These are phyloP conservation scores for Penstemon davidsonii DNA, from an alignment of 257 asterid genomes.

Conservation along the genomic window DNA sequence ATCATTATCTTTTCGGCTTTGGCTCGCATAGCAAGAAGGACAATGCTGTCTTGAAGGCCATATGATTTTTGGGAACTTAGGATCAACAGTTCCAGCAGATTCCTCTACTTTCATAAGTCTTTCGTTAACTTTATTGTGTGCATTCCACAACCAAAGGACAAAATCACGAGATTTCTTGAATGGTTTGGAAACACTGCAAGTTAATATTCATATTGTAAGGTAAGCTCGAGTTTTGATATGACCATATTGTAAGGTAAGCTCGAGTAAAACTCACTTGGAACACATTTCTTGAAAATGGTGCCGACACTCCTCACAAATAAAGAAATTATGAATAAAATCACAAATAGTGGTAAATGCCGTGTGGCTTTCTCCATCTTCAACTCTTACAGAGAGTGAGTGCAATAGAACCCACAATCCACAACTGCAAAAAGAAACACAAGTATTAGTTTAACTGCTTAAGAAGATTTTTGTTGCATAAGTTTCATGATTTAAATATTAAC, in stretches of 20 bases:
- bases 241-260: conserved; percentile 15
- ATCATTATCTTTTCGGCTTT: conserved; percentile 25
- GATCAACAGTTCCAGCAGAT: conserved; percentile 65
- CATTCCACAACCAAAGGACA: conserved; percentile 82
- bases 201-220: conserved; percentile 18
- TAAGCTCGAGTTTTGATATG: conserved; percentile 6
- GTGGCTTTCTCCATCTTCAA: conserved; percentile 82
- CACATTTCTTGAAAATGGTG: conserved; percentile 86
- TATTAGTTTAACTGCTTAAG: conserved; percentile 6
- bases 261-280: conserved; percentile 53
- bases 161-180: conserved; percentile 67
- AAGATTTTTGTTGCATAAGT: no score
- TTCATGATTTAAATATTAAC: no score
- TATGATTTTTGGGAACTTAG: conserved; percentile 66
- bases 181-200: conserved; percentile 69
- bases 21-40: conserved; percentile 60
- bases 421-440: conserved; percentile 50
- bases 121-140: conserved; percentile 85
- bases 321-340: conserved; percentile 75
- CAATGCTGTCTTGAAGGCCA: conserved; percentile 90
- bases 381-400: conserved; percentile 89
- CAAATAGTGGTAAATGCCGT: conserved; percentile 70
- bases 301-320: conserved; percentile 89
- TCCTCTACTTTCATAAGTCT: conserved; percentile 78
- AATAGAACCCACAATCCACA: conserved; percentile 92